Conservation (phyloP, 345 rosid genomes). For the Populus nigra region DNA sequence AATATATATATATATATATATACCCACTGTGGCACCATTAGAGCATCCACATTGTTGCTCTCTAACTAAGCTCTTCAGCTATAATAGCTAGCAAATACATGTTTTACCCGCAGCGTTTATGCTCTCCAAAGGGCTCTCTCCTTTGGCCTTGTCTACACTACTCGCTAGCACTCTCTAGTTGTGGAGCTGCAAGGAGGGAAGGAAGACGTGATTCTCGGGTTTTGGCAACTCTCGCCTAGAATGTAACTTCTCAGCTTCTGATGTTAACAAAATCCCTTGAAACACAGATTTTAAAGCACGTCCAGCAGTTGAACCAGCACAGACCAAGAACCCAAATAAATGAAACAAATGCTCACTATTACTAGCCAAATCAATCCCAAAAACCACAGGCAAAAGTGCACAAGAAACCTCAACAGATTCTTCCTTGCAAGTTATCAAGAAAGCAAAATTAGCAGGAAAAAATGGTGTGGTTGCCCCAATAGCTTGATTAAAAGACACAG, state of each 20-base stretch:
- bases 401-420: constrained; percentile 81
- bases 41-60: neutral
- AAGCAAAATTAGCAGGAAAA: constrained; percentile 90
- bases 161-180: too few species aligned
- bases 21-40: neutral
- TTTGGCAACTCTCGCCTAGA: constrained; percentile 31
- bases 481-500: constrained; percentile 95
- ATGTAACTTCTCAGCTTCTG: constrained; percentile 90
- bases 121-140: neutral
- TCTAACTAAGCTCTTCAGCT: neutral
- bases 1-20: too few species aligned
- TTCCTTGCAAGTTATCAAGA: constrained; percentile 79
- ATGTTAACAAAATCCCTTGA: constrained; percentile 75
- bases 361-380: constrained; percentile 87
- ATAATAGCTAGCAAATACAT: neutral
- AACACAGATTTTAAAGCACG: constrained; percentile 92
- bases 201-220: neutral
- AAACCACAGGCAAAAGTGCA: constrained; percentile 84
- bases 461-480: constrained; percentile 98
- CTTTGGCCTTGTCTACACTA: neutral
- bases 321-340: constrained; percentile 84
- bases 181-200: neutral
- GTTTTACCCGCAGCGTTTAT: neutral
- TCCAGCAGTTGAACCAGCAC: constrained; percentile 89
- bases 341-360: constrained; percentile 90